These are phyloP conservation scores for Fusarium sp. DNA, from an alignment of 2,329 filamentous ascomycete genomes.

Conservation along the genomic window DNA sequence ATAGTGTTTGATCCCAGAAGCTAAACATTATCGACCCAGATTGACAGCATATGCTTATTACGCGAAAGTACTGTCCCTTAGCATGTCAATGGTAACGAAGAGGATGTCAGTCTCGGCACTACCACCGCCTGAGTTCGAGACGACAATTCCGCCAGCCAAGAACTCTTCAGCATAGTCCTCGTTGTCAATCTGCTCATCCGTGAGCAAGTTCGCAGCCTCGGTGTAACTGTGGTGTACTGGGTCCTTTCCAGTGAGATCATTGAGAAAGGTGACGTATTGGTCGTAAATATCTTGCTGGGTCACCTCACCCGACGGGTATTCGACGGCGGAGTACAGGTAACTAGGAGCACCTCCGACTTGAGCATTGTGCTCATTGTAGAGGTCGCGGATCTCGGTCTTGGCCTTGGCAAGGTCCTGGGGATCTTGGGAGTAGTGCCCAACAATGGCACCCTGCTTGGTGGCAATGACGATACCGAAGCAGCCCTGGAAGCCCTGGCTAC, in stretches of 20 bases:
- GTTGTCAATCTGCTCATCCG: too few relatives aligned
- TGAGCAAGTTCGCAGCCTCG: neutral
- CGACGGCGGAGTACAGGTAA: conserved; percentile 2
- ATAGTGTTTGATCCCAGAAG: neutral
- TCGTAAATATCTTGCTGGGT: neutral
- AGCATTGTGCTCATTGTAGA: conserved; percentile 2
- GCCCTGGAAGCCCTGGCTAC: conserved; percentile 1
- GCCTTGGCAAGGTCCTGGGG: neutral
- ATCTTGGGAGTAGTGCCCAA: conserved; percentile 3
- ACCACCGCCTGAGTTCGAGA: conserved; percentile 2
- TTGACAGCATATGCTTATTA: neutral
- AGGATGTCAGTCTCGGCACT: neutral
- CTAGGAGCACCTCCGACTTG: neutral
- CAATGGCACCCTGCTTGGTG: conserved; percentile 9
- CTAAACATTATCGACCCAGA: neutral
- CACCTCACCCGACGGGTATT: neutral
- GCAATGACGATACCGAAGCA: conserved; percentile 13
- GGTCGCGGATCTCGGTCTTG: neutral
- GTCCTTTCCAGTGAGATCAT: neutral
- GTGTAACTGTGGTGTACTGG: neutral
- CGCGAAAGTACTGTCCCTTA: neutral
- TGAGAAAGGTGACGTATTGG: conserved; percentile 4
- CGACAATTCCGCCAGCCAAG: neutral
- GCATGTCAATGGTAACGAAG: conserved; percentile 3
- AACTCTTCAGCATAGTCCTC: neutral